Conservation (phyloP, 1,284 basidiomycete species). For the Moniliella sp. region DNA sequence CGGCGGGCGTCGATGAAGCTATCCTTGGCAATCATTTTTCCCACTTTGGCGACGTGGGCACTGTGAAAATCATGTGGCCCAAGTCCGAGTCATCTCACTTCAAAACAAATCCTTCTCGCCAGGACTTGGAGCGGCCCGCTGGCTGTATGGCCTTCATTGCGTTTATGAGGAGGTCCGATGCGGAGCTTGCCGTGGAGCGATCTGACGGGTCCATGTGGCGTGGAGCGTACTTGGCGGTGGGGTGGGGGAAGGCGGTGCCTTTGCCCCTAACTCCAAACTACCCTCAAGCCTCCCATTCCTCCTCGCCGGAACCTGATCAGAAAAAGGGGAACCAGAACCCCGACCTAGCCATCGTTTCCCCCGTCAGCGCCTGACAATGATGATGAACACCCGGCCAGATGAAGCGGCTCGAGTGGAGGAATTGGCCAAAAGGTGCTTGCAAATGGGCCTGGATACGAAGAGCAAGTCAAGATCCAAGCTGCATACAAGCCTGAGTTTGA, state of each 20-base stretch:
- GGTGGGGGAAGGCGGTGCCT: slow-evolving; percentile 86
- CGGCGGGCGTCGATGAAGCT: slow-evolving; percentile 59
- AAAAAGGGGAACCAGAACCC: no score
- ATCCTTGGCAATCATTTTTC: slow-evolving; percentile 67
- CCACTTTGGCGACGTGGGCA: slow-evolving; percentile 38
- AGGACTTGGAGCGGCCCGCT: slow-evolving; percentile 41
- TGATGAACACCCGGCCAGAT: no score
- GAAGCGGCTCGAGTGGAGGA: no score
- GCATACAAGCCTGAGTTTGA: slow-evolving; percentile 56
- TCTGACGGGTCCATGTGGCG: slow-evolving; percentile 81
- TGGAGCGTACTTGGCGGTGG: slow-evolving; percentile 57
- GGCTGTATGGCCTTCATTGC: slow-evolving; percentile 82
- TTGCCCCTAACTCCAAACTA: slow-evolving; percentile 55
- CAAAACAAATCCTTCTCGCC: slow-evolving; percentile 18
- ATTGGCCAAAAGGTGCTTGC: slow-evolving; percentile 57
- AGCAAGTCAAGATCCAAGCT: slow-evolving; percentile 53
- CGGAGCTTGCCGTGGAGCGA: slow-evolving; percentile 62
- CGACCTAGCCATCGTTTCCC: no score
- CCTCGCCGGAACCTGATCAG: no score
- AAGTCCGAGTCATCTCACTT: not conserved
- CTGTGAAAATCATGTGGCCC: slow-evolving; percentile 37
- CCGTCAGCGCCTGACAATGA: no score
- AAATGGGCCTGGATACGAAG: slow-evolving; percentile 59
- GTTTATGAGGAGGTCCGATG: slow-evolving; percentile 74
- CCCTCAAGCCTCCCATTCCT: slow-evolving; percentile 9